Base-by-base conservation (phyloP, 495 filamentous ascomycete species). In the Schizothecium vesticola region DNA sequence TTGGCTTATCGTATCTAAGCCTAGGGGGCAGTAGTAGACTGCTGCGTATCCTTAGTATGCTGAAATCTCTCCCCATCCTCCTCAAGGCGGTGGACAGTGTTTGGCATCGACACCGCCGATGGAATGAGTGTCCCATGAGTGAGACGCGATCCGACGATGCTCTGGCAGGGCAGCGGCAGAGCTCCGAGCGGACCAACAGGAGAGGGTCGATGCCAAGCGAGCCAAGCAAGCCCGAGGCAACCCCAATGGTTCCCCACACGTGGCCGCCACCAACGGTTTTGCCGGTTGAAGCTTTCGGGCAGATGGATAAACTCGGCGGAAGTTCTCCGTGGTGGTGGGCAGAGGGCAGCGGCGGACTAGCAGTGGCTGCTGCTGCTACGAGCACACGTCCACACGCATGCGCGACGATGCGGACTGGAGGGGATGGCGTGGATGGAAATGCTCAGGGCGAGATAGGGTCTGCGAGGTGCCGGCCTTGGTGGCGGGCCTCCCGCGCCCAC, bases 211-310 rank as follows among this genome's bases (percentile, higher is more conserved):
- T 10, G 23, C 36, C 22, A 57, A 25, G 24, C 56, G 57, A 68
- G 28, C 43, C 36, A 64, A 56, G 56, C 56, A 29, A 29, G 59
- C 63, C 66, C 68, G 67, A 71, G 58, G 64, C 67, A 28, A 22
- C 31, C 51, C 29, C 3, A 63, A 66, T 59, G 43, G 31, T 25
- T 67, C 73, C 73, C 75, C 73, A 72, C 75, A 75, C 72, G 75
- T 77, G 72, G 73, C 75, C 68, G 67, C 68, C 65, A 67, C 71
- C 71, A 74, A 71, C 73, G 72, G 71, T 51, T 67, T 65, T 59
- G 67, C 66, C 69, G 73, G 73, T 60, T 70, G 73, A 75, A 74
- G 73, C 67, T 61, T 73, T 77, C 73, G 73, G 75, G 67, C 70
- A 70, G 73, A 75, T 68, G 75, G 73, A 73, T 73, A 74, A 75